Percentiles rank a stretch among this genome's conserved stretches.
Evolutionary conservation across 345 rosid species (phyloP).

Genomic region (Theobroma cacao): DNA sequence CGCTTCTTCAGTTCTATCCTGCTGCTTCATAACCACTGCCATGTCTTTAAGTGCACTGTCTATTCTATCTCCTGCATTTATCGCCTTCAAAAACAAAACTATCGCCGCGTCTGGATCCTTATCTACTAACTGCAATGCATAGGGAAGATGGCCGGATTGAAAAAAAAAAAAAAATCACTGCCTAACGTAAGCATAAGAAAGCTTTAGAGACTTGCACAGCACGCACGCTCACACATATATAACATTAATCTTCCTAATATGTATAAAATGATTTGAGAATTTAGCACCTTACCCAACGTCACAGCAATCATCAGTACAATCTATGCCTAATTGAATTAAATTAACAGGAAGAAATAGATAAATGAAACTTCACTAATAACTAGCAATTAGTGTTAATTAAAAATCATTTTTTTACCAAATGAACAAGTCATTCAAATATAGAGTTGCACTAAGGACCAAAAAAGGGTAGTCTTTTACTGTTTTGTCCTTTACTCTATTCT

Average conservation of each 20-base stretch:
- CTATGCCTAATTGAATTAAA: not conserved
- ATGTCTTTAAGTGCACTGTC: constrained; percentile 96
- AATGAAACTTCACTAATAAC: too few relatives aligned
- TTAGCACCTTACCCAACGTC: too few relatives aligned
- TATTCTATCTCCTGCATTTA: constrained; percentile 74
- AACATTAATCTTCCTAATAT: too few relatives aligned
- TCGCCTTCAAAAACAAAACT: constrained; percentile 80
- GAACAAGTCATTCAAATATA: not conserved
- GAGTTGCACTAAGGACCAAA: not conserved
- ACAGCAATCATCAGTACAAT: not conserved
- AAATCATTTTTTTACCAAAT: not conserved
- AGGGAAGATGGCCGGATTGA: not conserved
- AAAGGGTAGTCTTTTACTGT: not conserved
- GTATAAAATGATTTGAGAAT: too few relatives aligned
- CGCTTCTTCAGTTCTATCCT: constrained; percentile 77
- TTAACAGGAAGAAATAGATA: not conserved
- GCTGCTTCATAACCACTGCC: constrained; percentile 84
- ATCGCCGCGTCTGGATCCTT: constrained; percentile 76
- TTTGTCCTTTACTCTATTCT: not conserved
- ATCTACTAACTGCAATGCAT: constrained; percentile 47
- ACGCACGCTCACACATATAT: not conserved
- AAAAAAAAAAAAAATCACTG: not conserved
- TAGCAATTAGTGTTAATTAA: not conserved
- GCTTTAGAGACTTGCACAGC: not conserved
- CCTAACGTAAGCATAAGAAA: not conserved